Evolutionary conservation across 2,329 filamentous ascomycete species (phyloP).

Genomic region (Colletotrichum sp.): DNA sequence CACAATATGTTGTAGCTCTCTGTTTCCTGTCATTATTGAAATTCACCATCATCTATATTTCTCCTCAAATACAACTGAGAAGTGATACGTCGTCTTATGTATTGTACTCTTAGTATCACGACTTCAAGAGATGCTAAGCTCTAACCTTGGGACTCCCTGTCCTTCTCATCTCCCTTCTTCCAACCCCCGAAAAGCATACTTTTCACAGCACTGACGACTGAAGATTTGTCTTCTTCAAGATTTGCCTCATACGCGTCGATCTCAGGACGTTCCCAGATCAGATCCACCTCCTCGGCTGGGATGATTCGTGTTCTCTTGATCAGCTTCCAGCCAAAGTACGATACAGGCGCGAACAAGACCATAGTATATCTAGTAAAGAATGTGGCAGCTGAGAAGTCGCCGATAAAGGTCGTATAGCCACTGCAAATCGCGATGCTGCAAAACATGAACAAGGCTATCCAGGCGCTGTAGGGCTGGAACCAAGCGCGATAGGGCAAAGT

Average conservation of each 20-base stretch:
- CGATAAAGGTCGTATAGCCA: conserved; percentile 65
- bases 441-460: conserved; percentile 61
- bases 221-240: background rate
- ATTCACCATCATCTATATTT: background rate
- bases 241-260: conserved; percentile 62
- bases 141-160: background rate
- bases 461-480: conserved; percentile 68
- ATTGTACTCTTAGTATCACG: background rate
- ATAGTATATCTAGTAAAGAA: conserved; percentile 71
- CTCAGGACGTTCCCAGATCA: conserved; percentile 62
- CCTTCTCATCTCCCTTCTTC: background rate
- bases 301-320: conserved; percentile 62
- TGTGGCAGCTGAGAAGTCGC: conserved; percentile 61
- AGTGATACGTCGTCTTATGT: background rate
- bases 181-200: background rate
- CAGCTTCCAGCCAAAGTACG: conserved; percentile 63
- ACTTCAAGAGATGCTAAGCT: background rate
- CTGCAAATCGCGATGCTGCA: conserved; percentile 65
- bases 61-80: background rate
- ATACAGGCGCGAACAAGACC: conserved; percentile 63
- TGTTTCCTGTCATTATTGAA: fast-evolving
- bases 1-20: background rate
- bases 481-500: conserved; percentile 69
- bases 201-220: background rate
- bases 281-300: conserved; percentile 59